Base-by-base conservation (phyloP, 129 eudicot genomes). In the Flaveria brownii region DNA sequence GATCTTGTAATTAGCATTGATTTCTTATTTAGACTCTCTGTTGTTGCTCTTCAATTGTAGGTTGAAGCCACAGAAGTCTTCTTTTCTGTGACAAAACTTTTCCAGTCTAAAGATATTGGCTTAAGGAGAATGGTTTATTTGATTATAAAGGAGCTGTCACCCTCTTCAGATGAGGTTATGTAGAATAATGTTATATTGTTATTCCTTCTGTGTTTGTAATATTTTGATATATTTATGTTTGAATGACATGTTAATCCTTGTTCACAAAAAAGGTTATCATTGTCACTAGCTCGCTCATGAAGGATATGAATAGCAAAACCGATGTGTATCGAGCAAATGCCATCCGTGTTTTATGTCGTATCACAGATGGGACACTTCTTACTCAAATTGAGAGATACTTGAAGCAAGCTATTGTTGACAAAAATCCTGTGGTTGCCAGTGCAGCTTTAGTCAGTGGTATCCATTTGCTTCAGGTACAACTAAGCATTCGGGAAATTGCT, bases 391-490 rank as follows among this genome's bases (percentile, higher is more conserved):
- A 93, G 86, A 90, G 98, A 83, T 93, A 90, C 87, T 79, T 93
- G 77, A 93, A 93, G 80, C 97, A 93, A 85, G 98, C 98, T 45
- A 85, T 90, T 59, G 97, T 90, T 50, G 98, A 93, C 88, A 93
- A 93, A 85, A 93, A 90, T 72, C 98, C 98, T 18, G 93, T 93
- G 11, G 98, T 93, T 79, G 96, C 97, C 39, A 93, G 98, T 85
- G 98, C 98, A 22, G 98, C 98, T 74, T 84, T 93, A 76, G 98
- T 93, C 78, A 90, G 98, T 59, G 98, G 97, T 60, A 90, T 93
- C 71, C 98, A 90, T 88, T 89, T 90, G 85, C 95, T 93, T 52
- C 96, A 93, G 98, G 98, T 93, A 80, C 57, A 51, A 36, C 68
- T 13, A 11, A 72, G 26, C 78, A 51, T 60, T 62, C 62, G 47